Conservation (phyloP, 1,284 basidiomycete species). For the Inonotus hispidus region DNA sequence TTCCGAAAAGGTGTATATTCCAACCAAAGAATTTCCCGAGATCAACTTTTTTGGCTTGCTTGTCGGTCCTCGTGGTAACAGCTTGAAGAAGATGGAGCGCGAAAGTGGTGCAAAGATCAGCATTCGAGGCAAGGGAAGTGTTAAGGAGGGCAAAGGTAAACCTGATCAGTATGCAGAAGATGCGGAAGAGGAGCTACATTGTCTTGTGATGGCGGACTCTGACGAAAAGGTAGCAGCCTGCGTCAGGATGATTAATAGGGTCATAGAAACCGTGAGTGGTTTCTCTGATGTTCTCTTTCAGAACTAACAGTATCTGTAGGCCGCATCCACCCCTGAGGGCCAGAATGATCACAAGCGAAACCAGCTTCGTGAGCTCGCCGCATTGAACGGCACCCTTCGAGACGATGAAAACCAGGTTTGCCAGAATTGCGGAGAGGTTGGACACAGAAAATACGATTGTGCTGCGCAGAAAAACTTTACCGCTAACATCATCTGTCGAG, state of each 20-base stretch:
- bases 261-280: conserved; percentile 89
- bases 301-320: conserved; percentile 44
- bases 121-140: conserved; percentile 96
- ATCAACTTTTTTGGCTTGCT: conserved; percentile 99
- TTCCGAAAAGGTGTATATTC: conserved; percentile 98
- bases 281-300: conserved; percentile 4
- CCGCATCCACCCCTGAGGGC: conserved; percentile 97
- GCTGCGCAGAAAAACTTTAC: conserved; percentile 95
- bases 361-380: conserved; percentile 96
- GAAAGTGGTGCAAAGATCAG: conserved; percentile 98
- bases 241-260: conserved; percentile 93
- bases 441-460: conserved; percentile 96
- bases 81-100: conserved; percentile 98
- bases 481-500: conserved; percentile 95
- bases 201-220: conserved; percentile 90
- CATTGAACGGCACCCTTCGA: conserved; percentile 96
- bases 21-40: conserved; percentile 99
- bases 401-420: conserved; percentile 99
- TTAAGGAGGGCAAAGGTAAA: conserved; percentile 97
- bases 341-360: conserved; percentile 99
- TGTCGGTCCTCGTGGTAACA: conserved; percentile 97
- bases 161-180: conserved; percentile 92
- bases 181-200: conserved; percentile 98
- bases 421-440: conserved; percentile 94
- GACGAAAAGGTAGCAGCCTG: conserved; percentile 90